Percentiles rank a stretch among this genome's conserved stretches.
These are phyloP conservation scores for Zygosaccharomyces kombuchaensis DNA, from an alignment of 805 yeast species.

Conservation along the genomic window DNA sequence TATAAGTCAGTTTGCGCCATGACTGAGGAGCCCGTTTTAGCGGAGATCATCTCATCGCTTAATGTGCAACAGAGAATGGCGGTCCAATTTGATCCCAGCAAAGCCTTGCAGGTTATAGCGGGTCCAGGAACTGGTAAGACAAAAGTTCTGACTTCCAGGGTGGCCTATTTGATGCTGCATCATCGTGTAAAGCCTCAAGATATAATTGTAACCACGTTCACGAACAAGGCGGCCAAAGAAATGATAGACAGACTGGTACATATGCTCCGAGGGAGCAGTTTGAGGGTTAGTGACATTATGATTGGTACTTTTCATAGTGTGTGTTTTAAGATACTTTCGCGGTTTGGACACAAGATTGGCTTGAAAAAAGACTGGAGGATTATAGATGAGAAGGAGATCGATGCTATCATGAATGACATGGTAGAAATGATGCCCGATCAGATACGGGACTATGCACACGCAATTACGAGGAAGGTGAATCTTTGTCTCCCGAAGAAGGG, in stretches of 20 bases:
- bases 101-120: constrained; percentile 51
- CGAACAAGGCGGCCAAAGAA: constrained; percentile 88
- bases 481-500: constrained; percentile 26
- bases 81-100: constrained; percentile 38
- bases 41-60: constrained; percentile 19
- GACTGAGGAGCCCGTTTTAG: constrained; percentile 9
- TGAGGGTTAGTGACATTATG: constrained; percentile 43
- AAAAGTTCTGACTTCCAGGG: constrained; percentile 72
- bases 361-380: constrained; percentile 42
- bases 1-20: not conserved
- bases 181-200: constrained; percentile 52
- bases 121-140: constrained; percentile 81
- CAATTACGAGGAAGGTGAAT: constrained; percentile 28
- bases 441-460: constrained; percentile 31
- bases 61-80: constrained; percentile 45
- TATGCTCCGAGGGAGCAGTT: constrained; percentile 31
- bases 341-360: constrained; percentile 52
- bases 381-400: constrained; percentile 62
- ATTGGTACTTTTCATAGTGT: constrained; percentile 91
- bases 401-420: constrained; percentile 34
- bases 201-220: constrained; percentile 85
- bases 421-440: constrained; percentile 35
- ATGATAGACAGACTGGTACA: constrained; percentile 59
- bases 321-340: constrained; percentile 56
- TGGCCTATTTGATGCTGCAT: constrained; percentile 58